phyloP scores from a whole-genome alignment of 2,329 filamentous ascomycete species.

The Gnomoniopsis sp. region DNA sequence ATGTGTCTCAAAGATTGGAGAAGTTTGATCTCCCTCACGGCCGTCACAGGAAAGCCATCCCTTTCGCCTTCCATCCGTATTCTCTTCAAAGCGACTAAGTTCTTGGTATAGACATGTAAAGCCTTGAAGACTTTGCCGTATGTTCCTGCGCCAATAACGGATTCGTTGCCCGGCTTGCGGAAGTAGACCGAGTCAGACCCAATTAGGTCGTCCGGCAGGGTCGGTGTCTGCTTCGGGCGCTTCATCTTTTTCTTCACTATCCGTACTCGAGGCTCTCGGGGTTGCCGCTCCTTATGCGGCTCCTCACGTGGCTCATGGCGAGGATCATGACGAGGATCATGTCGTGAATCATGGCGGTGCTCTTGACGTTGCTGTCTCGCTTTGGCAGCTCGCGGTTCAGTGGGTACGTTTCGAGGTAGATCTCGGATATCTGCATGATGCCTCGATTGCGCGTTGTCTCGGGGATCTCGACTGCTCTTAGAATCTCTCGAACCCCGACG shows the following conservation, averaged over 20 bases:
- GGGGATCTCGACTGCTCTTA: conserved; percentile 29
- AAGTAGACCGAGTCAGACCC: conserved; percentile 88
- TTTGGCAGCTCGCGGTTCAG: conserved; percentile 43
- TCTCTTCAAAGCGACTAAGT: conserved; percentile 80
- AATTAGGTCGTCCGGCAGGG: conserved; percentile 67
- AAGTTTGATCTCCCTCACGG: conserved; percentile 86
- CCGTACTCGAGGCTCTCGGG: conserved; percentile 47
- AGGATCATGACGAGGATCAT: conserved; percentile 14
- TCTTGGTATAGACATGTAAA: conserved; percentile 86
- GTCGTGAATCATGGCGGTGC: conserved; percentile 20
- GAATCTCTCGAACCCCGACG: conserved; percentile 15
- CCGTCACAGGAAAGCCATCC: conserved; percentile 88
- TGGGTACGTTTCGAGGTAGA: conserved; percentile 47
- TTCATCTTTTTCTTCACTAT: conserved; percentile 66
- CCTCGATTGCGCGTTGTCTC: conserved; percentile 26
- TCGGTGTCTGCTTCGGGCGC: conserved; percentile 68
- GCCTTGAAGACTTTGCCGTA: conserved; percentile 96
- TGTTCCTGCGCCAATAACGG: conserved; percentile 90
- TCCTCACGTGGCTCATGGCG: conserved; percentile 21
- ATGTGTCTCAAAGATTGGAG: conserved; percentile 80
- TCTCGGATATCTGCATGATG: conserved; percentile 23
- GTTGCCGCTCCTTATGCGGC: conserved; percentile 28
- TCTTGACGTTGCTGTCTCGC: conserved; percentile 5
- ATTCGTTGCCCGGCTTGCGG: conserved; percentile 95
- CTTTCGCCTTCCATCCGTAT: conserved; percentile 92